A percentile compares a stretch with the other conserved stretches of the same genome.
Conservation (phyloP, 495 filamentous ascomycete species). For the Rostrohypoxylon terebratum region DNA sequence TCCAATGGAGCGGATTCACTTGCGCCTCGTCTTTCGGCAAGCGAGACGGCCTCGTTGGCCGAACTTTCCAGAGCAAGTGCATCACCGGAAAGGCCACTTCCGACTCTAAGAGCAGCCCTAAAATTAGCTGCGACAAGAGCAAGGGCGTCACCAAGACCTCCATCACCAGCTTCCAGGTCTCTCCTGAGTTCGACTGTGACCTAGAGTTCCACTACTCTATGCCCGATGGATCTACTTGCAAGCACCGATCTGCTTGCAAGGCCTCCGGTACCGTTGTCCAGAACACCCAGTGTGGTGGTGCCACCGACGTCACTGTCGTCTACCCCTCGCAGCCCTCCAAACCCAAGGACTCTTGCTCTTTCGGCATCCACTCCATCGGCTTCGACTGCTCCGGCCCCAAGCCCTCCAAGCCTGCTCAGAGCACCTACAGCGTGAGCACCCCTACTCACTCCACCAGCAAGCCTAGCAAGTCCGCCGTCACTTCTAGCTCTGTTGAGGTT, state of each 20-base stretch:
- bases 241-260: constrained; percentile 73
- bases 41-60: constrained; percentile 59
- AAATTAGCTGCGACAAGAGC: constrained; percentile 66
- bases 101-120: constrained; percentile 63
- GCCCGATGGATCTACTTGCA: constrained; percentile 82
- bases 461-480: constrained; percentile 32
- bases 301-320: constrained; percentile 79
- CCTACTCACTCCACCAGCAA: constrained; percentile 33
- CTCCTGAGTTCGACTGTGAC: constrained; percentile 77
- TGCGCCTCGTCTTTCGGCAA: constrained; percentile 69
- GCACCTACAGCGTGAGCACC: constrained; percentile 42
- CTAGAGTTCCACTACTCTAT: constrained; percentile 86
- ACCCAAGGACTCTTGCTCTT: constrained; percentile 68
- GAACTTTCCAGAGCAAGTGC: constrained; percentile 68
- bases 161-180: constrained; percentile 76
- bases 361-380: constrained; percentile 80
- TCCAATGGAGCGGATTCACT: constrained; percentile 77
- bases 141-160: constrained; percentile 73
- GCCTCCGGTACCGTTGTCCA: constrained; percentile 72
- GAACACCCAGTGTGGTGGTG: constrained; percentile 93
- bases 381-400: constrained; percentile 79
- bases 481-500: constrained; percentile 34
- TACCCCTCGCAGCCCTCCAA: constrained; percentile 69
- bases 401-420: constrained; percentile 50
- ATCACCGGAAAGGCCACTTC: constrained; percentile 68